Conservation (phyloP, 2,329 filamentous ascomycete genomes). For the Celoporthe dispersa region DNA sequence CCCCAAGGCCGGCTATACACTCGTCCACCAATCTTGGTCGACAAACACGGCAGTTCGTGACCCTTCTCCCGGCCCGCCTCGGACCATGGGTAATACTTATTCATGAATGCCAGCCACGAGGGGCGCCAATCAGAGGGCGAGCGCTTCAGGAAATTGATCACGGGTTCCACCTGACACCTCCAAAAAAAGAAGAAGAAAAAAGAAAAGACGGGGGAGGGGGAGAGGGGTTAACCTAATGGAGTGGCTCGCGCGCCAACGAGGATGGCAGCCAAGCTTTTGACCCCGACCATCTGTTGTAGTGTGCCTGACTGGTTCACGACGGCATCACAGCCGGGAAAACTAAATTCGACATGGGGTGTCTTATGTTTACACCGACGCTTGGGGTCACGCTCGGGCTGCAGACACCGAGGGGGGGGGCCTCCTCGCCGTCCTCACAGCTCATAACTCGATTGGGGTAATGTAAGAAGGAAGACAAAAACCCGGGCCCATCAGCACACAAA, state of each 20-base stretch:
- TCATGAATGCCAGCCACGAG: neutral
- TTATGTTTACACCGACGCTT: neutral
- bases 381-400: constrained; percentile 18
- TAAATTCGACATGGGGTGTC: neutral
- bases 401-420: constrained; percentile 11
- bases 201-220: neutral
- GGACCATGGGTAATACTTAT: neutral
- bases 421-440: neutral
- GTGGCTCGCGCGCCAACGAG: neutral
- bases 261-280: constrained; percentile 8
- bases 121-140: constrained; percentile 3
- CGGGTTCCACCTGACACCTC: neutral
- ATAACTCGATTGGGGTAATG: neutral
- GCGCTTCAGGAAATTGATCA: constrained; percentile 7
- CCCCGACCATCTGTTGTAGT: neutral
- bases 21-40: neutral
- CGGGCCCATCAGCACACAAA: neutral
- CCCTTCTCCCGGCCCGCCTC: constrained; percentile 10
- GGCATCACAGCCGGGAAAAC: constrained; percentile 2
- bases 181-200: neutral
- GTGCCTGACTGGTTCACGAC: constrained; percentile 1
- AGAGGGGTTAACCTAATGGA: neutral
- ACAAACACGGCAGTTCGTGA: constrained; percentile 4
- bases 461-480: neutral
- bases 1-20: neutral